Conservation (phyloP, 2,329 filamentous ascomycete species). For the Fusarium heterosporum region DNA sequence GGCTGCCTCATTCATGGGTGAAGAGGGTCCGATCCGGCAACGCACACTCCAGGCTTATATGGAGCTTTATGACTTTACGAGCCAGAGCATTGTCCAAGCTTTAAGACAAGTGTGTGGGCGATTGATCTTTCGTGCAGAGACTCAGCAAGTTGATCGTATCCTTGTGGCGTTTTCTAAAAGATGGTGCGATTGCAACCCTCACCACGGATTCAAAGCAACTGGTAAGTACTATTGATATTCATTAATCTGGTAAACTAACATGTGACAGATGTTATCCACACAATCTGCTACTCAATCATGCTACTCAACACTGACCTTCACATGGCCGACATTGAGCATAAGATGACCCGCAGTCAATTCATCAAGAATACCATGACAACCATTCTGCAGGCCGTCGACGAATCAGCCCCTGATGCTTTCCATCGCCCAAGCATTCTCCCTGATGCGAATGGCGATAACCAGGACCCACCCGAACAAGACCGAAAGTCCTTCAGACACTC, state of each 20-base stretch:
- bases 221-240: conserved; percentile 65
- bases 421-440: conserved; percentile 69
- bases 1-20: conserved; percentile 90
- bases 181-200: conserved; percentile 94
- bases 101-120: conserved; percentile 85
- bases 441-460: conserved; percentile 54
- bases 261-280: conserved; percentile 86
- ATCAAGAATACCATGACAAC: conserved; percentile 97
- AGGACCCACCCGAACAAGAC: conserved; percentile 54
- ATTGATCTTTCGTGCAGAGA: conserved; percentile 87
- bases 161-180: conserved; percentile 87
- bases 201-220: conserved; percentile 89
- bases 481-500: conserved; percentile 59
- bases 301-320: conserved; percentile 97
- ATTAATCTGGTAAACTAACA: conserved; percentile 48
- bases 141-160: conserved; percentile 96
- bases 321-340: conserved; percentile 91
- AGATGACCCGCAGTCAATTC: conserved; percentile 96
- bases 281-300: conserved; percentile 95
- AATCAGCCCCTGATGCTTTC: conserved; percentile 76
- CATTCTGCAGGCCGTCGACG: conserved; percentile 79
- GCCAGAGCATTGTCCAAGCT: conserved; percentile 81
- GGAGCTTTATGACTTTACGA: conserved; percentile 88
- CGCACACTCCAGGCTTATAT: conserved; percentile 82
- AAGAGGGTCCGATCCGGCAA: conserved; percentile 71